These are phyloP conservation scores for Podaxis sp. DNA, from an alignment of 768 basidiomycete genomes.

Conservation along the genomic window DNA sequence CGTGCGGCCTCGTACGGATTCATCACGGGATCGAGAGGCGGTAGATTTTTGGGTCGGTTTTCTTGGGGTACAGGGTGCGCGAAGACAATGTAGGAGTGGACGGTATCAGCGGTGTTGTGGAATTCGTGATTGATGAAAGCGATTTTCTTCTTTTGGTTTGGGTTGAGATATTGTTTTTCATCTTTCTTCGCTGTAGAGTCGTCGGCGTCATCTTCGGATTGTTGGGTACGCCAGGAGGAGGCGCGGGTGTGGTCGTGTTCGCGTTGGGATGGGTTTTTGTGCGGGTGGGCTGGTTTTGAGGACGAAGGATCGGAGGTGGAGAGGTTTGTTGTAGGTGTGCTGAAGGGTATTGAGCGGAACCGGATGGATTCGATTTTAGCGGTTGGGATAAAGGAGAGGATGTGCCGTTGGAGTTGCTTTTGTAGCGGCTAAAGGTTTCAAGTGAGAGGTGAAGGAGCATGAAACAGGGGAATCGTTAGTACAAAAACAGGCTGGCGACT, in stretches of 20 bases:
- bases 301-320: slow-evolving; percentile 31
- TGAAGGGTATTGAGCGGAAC: slow-evolving; percentile 92
- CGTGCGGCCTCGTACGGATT: slow-evolving; percentile 71
- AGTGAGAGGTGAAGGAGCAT: neutral
- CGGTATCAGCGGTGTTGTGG: slow-evolving; percentile 68
- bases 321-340: slow-evolving; percentile 68
- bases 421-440: slow-evolving; percentile 51
- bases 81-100: slow-evolving; percentile 91
- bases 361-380: slow-evolving; percentile 90
- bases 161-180: slow-evolving; percentile 67
- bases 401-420: slow-evolving; percentile 74
- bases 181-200: slow-evolving; percentile 34
- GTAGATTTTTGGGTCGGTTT: slow-evolving; percentile 43
- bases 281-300: slow-evolving; percentile 23
- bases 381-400: slow-evolving; percentile 63
- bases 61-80: slow-evolving; percentile 53
- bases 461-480: neutral
- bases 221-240: slow-evolving; percentile 46
- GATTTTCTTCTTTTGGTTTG: slow-evolving; percentile 87
- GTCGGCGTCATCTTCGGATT: slow-evolving; percentile 37
- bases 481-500: too few relatives aligned
- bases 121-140: slow-evolving; percentile 93
- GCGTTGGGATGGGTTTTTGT: slow-evolving; percentile 27
- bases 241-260: slow-evolving; percentile 56
- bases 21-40: slow-evolving; percentile 44